These are phyloP conservation scores for Triticum urartu DNA, from an alignment of 176 grass and related monocot species.

Conservation along the genomic window DNA sequence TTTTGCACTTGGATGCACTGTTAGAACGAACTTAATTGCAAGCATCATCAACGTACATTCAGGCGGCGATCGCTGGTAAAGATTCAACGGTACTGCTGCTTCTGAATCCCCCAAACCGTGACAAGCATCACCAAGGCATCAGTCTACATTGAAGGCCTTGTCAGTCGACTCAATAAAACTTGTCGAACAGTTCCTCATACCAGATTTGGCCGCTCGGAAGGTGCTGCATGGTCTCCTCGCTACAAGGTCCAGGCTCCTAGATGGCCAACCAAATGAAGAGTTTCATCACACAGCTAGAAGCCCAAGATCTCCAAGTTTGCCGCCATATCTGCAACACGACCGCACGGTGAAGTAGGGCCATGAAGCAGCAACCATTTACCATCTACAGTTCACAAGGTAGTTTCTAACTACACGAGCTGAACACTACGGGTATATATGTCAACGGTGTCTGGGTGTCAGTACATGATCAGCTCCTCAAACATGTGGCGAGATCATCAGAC, in stretches of 20 bases:
- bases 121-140: background rate
- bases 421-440: slow-evolving; percentile 1
- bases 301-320: slow-evolving; percentile 2
- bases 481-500: slow-evolving; percentile 8
- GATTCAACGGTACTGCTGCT: background rate
- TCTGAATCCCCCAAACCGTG: background rate
- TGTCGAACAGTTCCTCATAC: background rate
- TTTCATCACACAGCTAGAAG: background rate
- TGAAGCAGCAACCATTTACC: background rate
- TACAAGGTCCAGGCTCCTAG: background rate
- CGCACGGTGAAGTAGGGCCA: background rate
- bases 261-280: background rate
- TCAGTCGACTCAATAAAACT: background rate
- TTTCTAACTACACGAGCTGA: slow-evolving; percentile 18
- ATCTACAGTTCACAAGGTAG: background rate
- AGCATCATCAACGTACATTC: background rate
- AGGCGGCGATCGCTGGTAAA: background rate
- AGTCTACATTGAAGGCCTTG: background rate
- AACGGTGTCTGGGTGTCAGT: slow-evolving; percentile 7
- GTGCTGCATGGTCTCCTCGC: background rate
- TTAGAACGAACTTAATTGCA: background rate
- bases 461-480: background rate
- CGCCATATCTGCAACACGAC: background rate
- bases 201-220: background rate
- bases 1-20: background rate